A percentile compares a stretch with the other conserved stretches of the same genome.
phyloP scores from a whole-genome alignment of 2,329 filamentous ascomycete genomes.

The Talaromyces sp. region DNA sequence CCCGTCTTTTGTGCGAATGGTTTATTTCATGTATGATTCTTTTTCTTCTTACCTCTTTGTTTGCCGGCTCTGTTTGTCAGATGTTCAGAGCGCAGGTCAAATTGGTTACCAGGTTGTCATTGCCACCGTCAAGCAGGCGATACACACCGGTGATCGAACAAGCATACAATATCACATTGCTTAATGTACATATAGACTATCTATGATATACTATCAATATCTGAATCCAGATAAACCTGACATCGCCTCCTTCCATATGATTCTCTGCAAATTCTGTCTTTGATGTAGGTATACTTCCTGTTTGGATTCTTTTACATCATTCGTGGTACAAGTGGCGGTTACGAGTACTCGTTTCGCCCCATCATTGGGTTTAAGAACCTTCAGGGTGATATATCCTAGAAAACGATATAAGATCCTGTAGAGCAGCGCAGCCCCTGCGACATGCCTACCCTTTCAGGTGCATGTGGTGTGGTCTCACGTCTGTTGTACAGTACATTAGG shows the following conservation, averaged over 20 bases:
- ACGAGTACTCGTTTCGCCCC: background rate
- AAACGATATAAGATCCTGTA: background rate
- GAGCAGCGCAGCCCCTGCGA: background rate
- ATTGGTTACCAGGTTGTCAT: background rate
- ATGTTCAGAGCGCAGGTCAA: slow-evolving; percentile 16
- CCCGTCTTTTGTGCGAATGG: slow-evolving; percentile 4
- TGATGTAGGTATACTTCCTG: background rate
- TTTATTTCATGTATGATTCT: slow-evolving; percentile 22
- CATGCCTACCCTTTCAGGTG: background rate
- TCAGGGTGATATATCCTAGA: background rate
- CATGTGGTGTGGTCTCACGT: background rate
- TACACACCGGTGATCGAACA: background rate
- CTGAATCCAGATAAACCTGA: background rate
- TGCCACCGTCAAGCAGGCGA: background rate
- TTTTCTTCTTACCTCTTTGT: slow-evolving; percentile 19
- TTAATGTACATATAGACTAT: slow-evolving; percentile 4
- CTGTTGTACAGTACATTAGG: background rate
- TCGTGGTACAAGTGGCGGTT: background rate
- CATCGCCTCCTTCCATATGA: background rate
- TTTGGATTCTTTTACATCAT: background rate
- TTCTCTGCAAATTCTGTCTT: background rate
- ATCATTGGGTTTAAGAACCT: background rate
- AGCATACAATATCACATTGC: background rate
- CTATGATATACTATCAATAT: background rate
- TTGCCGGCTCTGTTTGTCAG: slow-evolving; percentile 15